Conservation (phyloP, 306 rosid genomes). For the Trichosanthes cucumerina region DNA sequence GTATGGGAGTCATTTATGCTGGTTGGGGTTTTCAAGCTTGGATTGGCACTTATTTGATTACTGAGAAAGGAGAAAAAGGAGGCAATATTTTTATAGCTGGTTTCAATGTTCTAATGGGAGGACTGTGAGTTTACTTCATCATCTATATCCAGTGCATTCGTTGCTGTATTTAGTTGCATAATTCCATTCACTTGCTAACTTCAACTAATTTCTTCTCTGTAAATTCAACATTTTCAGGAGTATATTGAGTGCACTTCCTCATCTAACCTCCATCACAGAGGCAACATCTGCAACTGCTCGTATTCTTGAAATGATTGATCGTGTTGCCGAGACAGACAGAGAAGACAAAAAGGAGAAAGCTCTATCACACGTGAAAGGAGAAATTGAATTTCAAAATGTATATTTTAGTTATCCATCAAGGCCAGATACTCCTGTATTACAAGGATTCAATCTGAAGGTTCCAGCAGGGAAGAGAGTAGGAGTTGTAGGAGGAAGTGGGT, state of each 20-base stretch:
- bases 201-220: slow-evolving; percentile 3
- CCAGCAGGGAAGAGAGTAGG: slow-evolving; percentile 77
- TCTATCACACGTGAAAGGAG: slow-evolving; percentile 73
- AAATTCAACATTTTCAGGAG: slow-evolving; percentile 41
- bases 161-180: background rate
- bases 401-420: slow-evolving; percentile 67
- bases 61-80: slow-evolving; percentile 59
- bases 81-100: slow-evolving; percentile 85
- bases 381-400: slow-evolving; percentile 46
- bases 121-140: slow-evolving; percentile 51
- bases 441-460: slow-evolving; percentile 53
- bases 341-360: slow-evolving; percentile 72
- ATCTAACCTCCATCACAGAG: slow-evolving; percentile 66
- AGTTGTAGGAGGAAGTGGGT: slow-evolving; percentile 84
- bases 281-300: slow-evolving; percentile 59
- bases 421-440: slow-evolving; percentile 50
- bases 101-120: slow-evolving; percentile 84
- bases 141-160: background rate
- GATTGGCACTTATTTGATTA: slow-evolving; percentile 72
- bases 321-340: slow-evolving; percentile 49
- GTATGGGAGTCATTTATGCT: slow-evolving; percentile 69
- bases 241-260: slow-evolving; percentile 78
- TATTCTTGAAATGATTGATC: slow-evolving; percentile 60
- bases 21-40: slow-evolving; percentile 97
- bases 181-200: background rate